These are phyloP conservation scores for Tulasnella sp. DNA, from an alignment of 768 basidiomycete genomes.

Conservation along the genomic window DNA sequence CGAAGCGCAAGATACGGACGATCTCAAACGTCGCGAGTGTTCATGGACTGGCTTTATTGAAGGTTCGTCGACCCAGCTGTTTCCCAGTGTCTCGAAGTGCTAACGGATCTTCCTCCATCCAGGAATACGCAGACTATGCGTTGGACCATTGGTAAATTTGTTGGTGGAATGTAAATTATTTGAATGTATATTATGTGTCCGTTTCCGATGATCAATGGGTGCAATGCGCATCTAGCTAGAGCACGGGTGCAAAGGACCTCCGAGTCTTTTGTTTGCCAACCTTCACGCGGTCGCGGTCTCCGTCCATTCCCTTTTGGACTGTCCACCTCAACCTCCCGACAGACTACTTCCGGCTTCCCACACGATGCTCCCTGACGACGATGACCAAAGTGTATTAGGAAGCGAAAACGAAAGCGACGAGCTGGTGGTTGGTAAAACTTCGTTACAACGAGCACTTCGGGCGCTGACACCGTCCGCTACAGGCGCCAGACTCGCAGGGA, in stretches of 20 bases:
- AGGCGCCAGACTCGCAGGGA: neutral
- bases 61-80: slow-evolving; percentile 44
- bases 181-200: neutral
- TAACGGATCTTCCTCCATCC: neutral
- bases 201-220: neutral
- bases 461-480: neutral
- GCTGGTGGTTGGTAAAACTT: neutral
- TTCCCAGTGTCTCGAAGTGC: neutral
- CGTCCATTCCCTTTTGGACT: neutral
- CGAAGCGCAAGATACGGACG: slow-evolving; percentile 67
- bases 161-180: neutral
- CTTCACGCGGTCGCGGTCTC: neutral
- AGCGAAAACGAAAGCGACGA: neutral
- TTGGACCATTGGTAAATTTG: neutral
- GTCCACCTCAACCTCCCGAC: neutral
- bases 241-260: too few species aligned
- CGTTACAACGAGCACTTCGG: neutral
- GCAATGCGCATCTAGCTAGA: too few species aligned
- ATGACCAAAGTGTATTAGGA: neutral
- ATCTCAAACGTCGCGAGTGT: slow-evolving; percentile 78
- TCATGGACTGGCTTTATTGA: slow-evolving; percentile 64
- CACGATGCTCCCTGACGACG: neutral
- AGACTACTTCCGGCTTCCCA: neutral
- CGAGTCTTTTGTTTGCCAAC: neutral
- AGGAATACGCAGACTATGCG: slow-evolving; percentile 13